Evolutionary conservation across 345 rosid species (phyloP).

Genomic region (Pistacia integerrima): DNA sequence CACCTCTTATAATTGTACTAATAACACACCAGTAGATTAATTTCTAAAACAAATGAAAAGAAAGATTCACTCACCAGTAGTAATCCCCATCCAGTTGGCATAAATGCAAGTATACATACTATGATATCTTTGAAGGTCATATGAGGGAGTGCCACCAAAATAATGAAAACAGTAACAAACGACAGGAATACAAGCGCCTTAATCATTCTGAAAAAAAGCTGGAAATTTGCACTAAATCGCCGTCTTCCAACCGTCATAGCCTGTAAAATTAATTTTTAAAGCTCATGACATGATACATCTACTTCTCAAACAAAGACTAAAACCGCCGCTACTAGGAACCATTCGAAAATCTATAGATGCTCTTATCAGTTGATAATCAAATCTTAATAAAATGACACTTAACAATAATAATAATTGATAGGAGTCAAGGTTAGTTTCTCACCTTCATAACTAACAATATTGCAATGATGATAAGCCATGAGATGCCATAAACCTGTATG

Average conservation of each 20-base stretch:
- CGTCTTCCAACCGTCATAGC: slow-evolving; percentile 68
- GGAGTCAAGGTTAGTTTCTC: slow-evolving; percentile 18
- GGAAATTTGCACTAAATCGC: slow-evolving; percentile 68
- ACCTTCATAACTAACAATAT: slow-evolving; percentile 54
- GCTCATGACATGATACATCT: too few relatives aligned
- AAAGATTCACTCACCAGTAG: slow-evolving; percentile 57
- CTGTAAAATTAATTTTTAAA: slow-evolving; percentile 29
- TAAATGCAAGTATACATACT: slow-evolving; percentile 77
- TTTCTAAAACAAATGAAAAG: background rate
- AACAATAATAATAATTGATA: background rate
- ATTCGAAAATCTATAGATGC: too few relatives aligned
- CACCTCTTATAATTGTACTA: too few relatives aligned
- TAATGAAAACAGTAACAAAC: slow-evolving; percentile 51
- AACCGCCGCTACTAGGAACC: too few relatives aligned
- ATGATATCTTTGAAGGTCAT: slow-evolving; percentile 68
- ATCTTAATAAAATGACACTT: background rate
- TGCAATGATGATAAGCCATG: slow-evolving; percentile 53
- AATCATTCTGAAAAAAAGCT: slow-evolving; percentile 72
- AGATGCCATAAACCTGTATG: slow-evolving; percentile 48
- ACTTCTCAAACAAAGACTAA: too few relatives aligned
- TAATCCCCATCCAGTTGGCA: slow-evolving; percentile 97
- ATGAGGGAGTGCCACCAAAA: slow-evolving; percentile 59
- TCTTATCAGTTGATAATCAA: background rate
- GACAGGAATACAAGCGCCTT: slow-evolving; percentile 71
- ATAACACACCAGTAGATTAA: too few relatives aligned